Percentiles rank a stretch among this genome's conserved stretches.
Evolutionary conservation across 257 asterid genomes (phyloP).

Genomic region (Salvia splendens): DNA sequence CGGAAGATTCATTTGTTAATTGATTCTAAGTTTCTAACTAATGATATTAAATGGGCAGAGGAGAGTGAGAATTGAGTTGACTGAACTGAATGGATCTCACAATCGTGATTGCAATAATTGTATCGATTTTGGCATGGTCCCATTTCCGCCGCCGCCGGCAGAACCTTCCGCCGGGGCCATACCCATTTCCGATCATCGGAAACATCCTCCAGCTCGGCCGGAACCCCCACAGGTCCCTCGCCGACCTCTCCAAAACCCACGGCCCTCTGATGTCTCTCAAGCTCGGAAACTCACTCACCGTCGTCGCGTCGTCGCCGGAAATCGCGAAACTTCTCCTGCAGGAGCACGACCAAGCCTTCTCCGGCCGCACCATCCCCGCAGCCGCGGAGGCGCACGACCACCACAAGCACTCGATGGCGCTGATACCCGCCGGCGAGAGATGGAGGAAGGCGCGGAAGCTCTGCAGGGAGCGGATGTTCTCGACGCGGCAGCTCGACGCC

Average conservation of each 20-base stretch:
- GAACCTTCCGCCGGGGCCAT: constrained; percentile 39
- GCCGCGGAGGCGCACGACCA: constrained; percentile 23
- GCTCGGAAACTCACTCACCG: constrained; percentile 33
- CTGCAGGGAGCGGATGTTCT: constrained; percentile 34
- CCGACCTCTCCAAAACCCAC: constrained; percentile 35
- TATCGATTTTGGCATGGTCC: neutral
- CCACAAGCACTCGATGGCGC: constrained; percentile 25
- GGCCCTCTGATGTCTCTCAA: constrained; percentile 46
- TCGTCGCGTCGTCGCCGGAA: constrained; percentile 34
- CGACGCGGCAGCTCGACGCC: constrained; percentile 33
- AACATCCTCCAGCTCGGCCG: constrained; percentile 38
- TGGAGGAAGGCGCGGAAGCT: constrained; percentile 39
- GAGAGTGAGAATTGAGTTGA: neutral
- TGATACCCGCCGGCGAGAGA: constrained; percentile 16
- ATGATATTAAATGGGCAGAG: too few relatives aligned
- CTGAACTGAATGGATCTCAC: constrained; percentile 3
- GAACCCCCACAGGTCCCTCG: constrained; percentile 35
- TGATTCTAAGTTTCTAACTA: too few relatives aligned
- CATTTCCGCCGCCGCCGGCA: neutral
- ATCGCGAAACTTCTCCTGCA: constrained; percentile 33
- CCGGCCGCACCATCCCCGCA: constrained; percentile 24
- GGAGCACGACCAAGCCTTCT: constrained; percentile 33
- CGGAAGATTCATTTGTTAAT: too few relatives aligned
- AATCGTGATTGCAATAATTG: neutral
- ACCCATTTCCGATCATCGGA: constrained; percentile 38